Percentiles rank a stretch among this genome's conserved stretches.
Evolutionary conservation across 179 eudicot species (phyloP).

Genomic region (Amaranthus tricolor): DNA sequence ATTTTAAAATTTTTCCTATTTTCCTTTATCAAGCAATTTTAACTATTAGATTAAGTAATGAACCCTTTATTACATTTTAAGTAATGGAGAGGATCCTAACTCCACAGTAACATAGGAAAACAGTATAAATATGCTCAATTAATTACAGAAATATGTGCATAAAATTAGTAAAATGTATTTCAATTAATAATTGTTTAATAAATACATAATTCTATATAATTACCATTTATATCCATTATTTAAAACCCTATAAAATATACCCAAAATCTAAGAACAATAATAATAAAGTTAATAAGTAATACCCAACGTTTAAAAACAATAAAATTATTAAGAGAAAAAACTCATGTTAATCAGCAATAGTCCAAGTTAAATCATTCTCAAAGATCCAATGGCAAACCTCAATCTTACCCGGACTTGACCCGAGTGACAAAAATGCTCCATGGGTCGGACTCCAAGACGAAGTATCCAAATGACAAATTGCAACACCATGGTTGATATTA

Average conservation of each 20-base stretch:
- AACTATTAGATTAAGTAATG: too few species aligned
- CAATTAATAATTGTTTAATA: slow-evolving; percentile 17
- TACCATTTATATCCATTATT: slow-evolving; percentile 14
- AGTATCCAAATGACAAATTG: slow-evolving; percentile 85
- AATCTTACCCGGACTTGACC: slow-evolving; percentile 69
- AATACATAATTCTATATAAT: slow-evolving; percentile 5
- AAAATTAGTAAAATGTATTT: slow-evolving; percentile 10
- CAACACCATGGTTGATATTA: slow-evolving; percentile 75
- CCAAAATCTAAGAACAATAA: slow-evolving; percentile 19
- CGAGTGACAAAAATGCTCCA: slow-evolving; percentile 70
- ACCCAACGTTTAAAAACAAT: slow-evolving; percentile 31
- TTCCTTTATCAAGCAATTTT: too few species aligned
- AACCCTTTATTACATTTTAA: too few species aligned
- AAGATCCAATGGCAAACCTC: slow-evolving; percentile 91
- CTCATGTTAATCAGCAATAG: slow-evolving; percentile 43
- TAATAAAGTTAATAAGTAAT: slow-evolving; percentile 15
- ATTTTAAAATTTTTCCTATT: too few species aligned
- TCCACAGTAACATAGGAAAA: too few species aligned
- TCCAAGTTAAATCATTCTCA: slow-evolving; percentile 81
- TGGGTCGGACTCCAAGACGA: slow-evolving; percentile 77
- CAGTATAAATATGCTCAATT: background rate
- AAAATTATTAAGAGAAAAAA: slow-evolving; percentile 20
- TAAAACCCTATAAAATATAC: slow-evolving; percentile 16
- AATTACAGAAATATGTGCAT: slow-evolving; percentile 2
- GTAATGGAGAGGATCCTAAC: too few species aligned